phyloP scores from a whole-genome alignment of 345 rosid genomes.

The Tarenaya hassleriana region DNA sequence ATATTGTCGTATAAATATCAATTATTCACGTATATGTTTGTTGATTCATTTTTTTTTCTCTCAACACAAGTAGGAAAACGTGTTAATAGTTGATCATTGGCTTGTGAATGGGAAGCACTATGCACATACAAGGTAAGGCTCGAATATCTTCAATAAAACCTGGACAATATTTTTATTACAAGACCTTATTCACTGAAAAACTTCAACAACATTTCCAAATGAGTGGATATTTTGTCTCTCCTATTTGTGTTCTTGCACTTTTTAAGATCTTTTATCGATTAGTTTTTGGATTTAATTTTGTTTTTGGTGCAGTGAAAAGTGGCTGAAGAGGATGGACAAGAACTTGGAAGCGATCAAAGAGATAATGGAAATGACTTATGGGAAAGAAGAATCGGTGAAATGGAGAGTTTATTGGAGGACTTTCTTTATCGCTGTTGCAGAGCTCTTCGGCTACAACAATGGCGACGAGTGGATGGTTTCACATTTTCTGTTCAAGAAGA shows the following conservation, averaged over 20 bases:
- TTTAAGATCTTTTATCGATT: too few relatives aligned
- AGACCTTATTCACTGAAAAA: too few relatives aligned
- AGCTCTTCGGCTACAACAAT: constrained; percentile 73
- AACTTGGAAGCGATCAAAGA: constrained; percentile 41
- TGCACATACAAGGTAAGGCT: constrained; percentile 61
- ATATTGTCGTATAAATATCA: too few relatives aligned
- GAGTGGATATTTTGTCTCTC: too few relatives aligned
- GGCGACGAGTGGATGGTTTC: constrained; percentile 93
- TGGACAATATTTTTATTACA: too few relatives aligned
- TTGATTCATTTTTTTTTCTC: not conserved
- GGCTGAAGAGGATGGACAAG: constrained; percentile 83
- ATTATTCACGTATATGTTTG: not conserved
- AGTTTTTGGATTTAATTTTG: too few relatives aligned
- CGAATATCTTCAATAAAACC: too few relatives aligned
- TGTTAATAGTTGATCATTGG: constrained; percentile 67
- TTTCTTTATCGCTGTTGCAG: constrained; percentile 77
- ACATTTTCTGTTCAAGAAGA: constrained; percentile 68
- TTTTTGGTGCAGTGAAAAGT: constrained; percentile 57
- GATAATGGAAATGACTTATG: constrained; percentile 74
- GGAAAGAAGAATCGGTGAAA: constrained; percentile 66
- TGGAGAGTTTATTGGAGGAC: constrained; percentile 92
- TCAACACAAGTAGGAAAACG: constrained; percentile 44
- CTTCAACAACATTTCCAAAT: too few relatives aligned
- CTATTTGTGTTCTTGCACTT: not conserved
- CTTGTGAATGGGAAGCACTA: constrained; percentile 80